These are phyloP conservation scores for Stachybotrys echinatus DNA, from an alignment of 2,329 filamentous ascomycete genomes.

Conservation along the genomic window DNA sequence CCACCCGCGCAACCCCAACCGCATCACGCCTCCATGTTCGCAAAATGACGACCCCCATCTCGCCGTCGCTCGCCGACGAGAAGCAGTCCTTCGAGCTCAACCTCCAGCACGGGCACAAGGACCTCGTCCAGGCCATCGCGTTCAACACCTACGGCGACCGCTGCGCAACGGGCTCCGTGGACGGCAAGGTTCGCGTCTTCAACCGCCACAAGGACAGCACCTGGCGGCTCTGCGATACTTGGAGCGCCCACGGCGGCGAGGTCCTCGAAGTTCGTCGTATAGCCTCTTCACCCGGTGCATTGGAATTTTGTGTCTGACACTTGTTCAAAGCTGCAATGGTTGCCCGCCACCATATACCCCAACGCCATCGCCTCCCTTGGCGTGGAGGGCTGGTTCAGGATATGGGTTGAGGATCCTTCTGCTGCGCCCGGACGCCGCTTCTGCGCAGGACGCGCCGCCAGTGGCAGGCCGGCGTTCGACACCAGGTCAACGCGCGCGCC, in stretches of 20 bases:
- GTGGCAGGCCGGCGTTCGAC: conserved; percentile 48
- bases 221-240: conserved; percentile 81
- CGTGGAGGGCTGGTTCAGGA: conserved; percentile 82
- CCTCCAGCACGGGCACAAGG: conserved; percentile 69
- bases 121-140: conserved; percentile 77
- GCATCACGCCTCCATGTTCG: background rate
- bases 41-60: conserved; percentile 22
- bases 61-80: conserved; percentile 36
- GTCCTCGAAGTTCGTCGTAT: conserved; percentile 72
- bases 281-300: too few species aligned
- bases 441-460: conserved; percentile 50
- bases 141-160: conserved; percentile 93
- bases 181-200: conserved; percentile 91
- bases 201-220: conserved; percentile 71
- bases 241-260: conserved; percentile 86
- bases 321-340: conserved; percentile 73
- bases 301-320: too few species aligned
- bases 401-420: conserved; percentile 88
- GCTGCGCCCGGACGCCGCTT: conserved; percentile 79
- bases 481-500: conserved; percentile 52
- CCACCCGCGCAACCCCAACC: too few species aligned
- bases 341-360: conserved; percentile 80
- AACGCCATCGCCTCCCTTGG: conserved; percentile 83
- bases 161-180: conserved; percentile 84
- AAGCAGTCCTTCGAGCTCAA: conserved; percentile 50